These are phyloP conservation scores for Blastobotrys ciferrii DNA, from an alignment of 1,139 yeast genomes.

Conservation along the genomic window DNA sequence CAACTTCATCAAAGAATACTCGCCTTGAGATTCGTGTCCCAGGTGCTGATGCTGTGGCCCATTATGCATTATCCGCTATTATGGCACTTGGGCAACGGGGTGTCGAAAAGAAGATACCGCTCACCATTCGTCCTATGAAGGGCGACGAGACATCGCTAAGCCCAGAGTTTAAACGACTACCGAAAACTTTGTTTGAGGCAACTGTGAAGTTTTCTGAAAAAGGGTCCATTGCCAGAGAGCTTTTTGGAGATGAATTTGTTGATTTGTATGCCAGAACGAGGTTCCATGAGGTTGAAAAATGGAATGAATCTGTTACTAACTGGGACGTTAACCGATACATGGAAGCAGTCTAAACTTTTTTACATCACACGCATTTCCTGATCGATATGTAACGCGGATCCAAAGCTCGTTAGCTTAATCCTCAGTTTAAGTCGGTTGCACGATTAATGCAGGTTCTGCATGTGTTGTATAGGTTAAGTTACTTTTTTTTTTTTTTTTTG, in stretches of 20 bases:
- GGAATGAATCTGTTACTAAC: slow-evolving; percentile 39
- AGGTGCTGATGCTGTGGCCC: slow-evolving; percentile 40
- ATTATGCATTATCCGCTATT: slow-evolving; percentile 39
- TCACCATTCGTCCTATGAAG: slow-evolving; percentile 36
- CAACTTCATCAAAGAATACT: slow-evolving; percentile 33
- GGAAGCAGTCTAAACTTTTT: slow-evolving; percentile 36
- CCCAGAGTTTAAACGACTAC: slow-evolving; percentile 32
- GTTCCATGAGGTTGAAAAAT: slow-evolving; percentile 33
- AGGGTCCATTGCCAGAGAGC: slow-evolving; percentile 35
- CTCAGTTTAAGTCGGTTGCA: too few relatives aligned
- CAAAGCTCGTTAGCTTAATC: too few relatives aligned
- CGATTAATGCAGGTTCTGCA: too few relatives aligned
- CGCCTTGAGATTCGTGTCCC: slow-evolving; percentile 40
- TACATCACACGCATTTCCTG: too few relatives aligned
- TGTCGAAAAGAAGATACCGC: slow-evolving; percentile 30
- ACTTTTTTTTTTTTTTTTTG: too few relatives aligned
- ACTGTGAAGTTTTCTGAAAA: slow-evolving; percentile 32
- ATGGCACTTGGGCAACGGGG: slow-evolving; percentile 39
- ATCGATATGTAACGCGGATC: too few relatives aligned
- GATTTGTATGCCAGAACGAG: slow-evolving; percentile 40
- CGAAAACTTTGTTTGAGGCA: slow-evolving; percentile 33
- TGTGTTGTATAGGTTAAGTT: too few relatives aligned
- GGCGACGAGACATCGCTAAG: slow-evolving; percentile 18
- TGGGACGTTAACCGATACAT: slow-evolving; percentile 40
- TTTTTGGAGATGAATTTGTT: slow-evolving; percentile 38